These are phyloP conservation scores for Aspergillus japonicus DNA, from an alignment of 2,329 filamentous ascomycete species.

Conservation along the genomic window DNA sequence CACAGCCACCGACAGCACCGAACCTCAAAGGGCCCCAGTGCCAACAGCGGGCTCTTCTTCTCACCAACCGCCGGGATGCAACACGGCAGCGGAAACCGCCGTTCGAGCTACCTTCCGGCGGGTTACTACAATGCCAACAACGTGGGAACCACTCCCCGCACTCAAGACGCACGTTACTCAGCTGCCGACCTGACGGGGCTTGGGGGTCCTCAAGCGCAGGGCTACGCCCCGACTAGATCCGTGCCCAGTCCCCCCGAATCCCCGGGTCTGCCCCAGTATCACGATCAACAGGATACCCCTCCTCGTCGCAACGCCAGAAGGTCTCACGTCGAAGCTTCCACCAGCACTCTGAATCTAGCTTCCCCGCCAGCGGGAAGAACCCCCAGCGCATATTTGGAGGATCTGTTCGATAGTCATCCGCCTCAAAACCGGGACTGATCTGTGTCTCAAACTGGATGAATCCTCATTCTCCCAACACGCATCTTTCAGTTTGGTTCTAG, in stretches of 20 bases:
- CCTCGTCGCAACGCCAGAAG: constrained; percentile 25
- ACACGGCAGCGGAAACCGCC: constrained; percentile 60
- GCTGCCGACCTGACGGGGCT: constrained; percentile 63
- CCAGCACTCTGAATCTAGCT: constrained; percentile 65
- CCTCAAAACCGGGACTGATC: constrained; percentile 17
- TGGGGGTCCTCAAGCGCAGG: constrained; percentile 55
- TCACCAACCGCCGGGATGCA: constrained; percentile 73
- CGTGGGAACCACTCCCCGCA: constrained; percentile 47
- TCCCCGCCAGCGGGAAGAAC: constrained; percentile 68
- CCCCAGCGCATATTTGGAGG: constrained; percentile 86
- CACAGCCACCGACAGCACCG: constrained; percentile 34
- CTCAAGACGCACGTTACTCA: constrained; percentile 37
- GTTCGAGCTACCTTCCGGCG: constrained; percentile 77
- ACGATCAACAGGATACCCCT: constrained; percentile 31
- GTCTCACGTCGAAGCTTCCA: constrained; percentile 35
- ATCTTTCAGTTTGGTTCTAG: background rate
- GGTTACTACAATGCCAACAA: constrained; percentile 82
- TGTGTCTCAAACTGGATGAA: background rate
- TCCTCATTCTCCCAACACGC: background rate
- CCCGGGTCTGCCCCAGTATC: constrained; percentile 54
- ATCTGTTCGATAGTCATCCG: constrained; percentile 74
- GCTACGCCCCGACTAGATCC: constrained; percentile 49
- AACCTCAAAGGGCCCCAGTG: constrained; percentile 41
- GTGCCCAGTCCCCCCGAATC: constrained; percentile 64
- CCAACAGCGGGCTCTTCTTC: constrained; percentile 83